These are phyloP conservation scores for Apophysomyces variabilis DNA, from an alignment of 371 early-diverging fungal genomes.

Conservation along the genomic window DNA sequence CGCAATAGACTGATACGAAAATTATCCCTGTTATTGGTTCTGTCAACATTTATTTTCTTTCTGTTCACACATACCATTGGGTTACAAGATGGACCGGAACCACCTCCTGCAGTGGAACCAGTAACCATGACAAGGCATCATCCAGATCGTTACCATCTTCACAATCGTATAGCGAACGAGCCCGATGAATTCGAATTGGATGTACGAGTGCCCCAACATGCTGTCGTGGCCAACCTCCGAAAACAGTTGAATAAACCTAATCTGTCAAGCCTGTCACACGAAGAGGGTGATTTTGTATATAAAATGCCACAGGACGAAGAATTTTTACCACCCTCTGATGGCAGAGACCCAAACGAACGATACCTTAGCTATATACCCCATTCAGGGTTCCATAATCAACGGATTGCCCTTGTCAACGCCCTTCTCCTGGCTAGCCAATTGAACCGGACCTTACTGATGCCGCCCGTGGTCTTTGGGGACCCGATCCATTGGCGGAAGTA, in stretches of 20 bases:
- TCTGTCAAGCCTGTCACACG: neutral
- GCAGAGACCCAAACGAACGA: conserved; percentile 26
- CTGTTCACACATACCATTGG: conserved; percentile 1
- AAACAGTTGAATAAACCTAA: neutral
- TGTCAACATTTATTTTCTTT: conserved; percentile 11
- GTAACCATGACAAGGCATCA: neutral
- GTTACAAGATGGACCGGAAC: neutral
- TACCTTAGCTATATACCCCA: conserved; percentile 63
- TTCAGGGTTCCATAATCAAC: conserved; percentile 67
- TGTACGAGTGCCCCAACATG: conserved; percentile 4
- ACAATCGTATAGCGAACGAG: conserved; percentile 5
- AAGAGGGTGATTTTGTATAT: conserved; percentile 18
- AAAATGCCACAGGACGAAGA: conserved; percentile 16
- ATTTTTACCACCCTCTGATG: conserved; percentile 23
- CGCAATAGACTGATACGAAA: conserved; percentile 22
- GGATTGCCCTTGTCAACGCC: conserved; percentile 60
- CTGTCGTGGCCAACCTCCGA: conserved; percentile 6
- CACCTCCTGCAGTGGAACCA: neutral
- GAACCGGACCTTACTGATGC: conserved; percentile 61
- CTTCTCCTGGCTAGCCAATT: conserved; percentile 51
- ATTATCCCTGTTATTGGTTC: conserved; percentile 13
- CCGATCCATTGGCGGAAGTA: conserved; percentile 49
- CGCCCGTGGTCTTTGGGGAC: conserved; percentile 53
- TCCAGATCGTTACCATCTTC: conserved; percentile 7
- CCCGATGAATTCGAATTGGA: conserved; percentile 4